Evolutionary conservation across 352 stramenopile species (phyloP).

Genomic region (Elongisporangium anandrum): DNA sequence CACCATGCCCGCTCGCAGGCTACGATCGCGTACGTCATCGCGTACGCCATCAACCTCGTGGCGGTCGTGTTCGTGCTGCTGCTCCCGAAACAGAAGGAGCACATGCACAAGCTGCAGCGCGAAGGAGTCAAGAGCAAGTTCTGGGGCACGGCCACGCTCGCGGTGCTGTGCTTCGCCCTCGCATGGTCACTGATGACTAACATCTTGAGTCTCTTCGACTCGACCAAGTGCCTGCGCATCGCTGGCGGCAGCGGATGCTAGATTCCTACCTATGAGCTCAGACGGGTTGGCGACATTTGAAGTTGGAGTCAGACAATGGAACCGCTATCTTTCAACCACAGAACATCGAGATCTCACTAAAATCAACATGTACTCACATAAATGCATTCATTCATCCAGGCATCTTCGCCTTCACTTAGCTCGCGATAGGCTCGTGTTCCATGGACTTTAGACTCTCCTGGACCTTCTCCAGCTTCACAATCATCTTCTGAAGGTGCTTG

Average conservation of each 20-base stretch:
- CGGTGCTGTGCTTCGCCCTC: conserved; percentile 35
- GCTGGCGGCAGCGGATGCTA: conserved; percentile 30
- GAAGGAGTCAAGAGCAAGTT: conserved; percentile 31
- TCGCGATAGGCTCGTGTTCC: neutral
- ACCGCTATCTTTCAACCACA: too few relatives aligned
- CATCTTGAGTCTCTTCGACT: conserved; percentile 51
- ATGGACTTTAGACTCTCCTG: conserved; percentile 6
- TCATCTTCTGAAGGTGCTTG: conserved; percentile 7
- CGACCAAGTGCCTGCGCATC: conserved; percentile 51
- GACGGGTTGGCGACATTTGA: too few relatives aligned
- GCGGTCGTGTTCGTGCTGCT: conserved; percentile 39
- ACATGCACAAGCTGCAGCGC: conserved; percentile 40
- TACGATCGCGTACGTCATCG: conserved; percentile 58
- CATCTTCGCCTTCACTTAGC: too few relatives aligned
- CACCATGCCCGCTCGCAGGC: conserved; percentile 46
- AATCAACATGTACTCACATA: too few relatives aligned
- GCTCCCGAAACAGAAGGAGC: conserved; percentile 49
- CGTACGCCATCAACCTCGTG: conserved; percentile 47
- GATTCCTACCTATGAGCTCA: too few relatives aligned
- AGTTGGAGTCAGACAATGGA: too few relatives aligned
- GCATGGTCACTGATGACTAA: conserved; percentile 60
- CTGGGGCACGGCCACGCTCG: conserved; percentile 19
- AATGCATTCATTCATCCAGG: too few relatives aligned
- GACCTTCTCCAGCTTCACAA: conserved; percentile 10
- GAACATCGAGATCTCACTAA: too few relatives aligned